Conservation (phyloP, 352 stramenopile genomes). For the Peronospora destructor region DNA sequence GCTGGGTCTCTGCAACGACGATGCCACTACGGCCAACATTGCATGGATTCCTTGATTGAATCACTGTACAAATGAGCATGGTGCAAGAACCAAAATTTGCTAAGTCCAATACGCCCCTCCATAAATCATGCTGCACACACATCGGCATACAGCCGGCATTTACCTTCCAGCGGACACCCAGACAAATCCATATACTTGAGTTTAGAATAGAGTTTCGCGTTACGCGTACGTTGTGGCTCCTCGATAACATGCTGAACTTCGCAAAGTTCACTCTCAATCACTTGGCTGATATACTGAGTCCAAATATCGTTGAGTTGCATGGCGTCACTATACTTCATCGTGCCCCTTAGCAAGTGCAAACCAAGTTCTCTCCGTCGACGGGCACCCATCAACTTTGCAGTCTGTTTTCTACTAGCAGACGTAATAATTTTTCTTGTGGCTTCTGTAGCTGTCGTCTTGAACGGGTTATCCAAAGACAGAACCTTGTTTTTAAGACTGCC, state of each 20-base stretch:
- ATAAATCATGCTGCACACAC: background rate
- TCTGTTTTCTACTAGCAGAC: constrained; percentile 34
- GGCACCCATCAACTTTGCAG: constrained; percentile 52
- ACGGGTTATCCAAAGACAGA: constrained; percentile 67
- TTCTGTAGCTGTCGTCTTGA: constrained; percentile 34
- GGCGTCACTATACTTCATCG: constrained; percentile 50
- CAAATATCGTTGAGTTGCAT: constrained; percentile 62
- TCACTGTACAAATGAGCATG: constrained; percentile 28
- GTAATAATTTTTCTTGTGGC: constrained; percentile 27
- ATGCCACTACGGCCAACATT: constrained; percentile 47
- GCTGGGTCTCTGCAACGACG: constrained; percentile 55
- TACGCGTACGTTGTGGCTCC: constrained; percentile 15
- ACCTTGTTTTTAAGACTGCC: constrained; percentile 77
- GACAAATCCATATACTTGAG: constrained; percentile 61
- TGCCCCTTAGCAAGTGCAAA: constrained; percentile 43
- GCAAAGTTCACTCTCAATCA: constrained; percentile 40
- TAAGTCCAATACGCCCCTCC: background rate
- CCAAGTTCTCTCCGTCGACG: constrained; percentile 48
- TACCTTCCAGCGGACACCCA: constrained; percentile 62
- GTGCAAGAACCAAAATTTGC: background rate
- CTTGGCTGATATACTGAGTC: constrained; percentile 49
- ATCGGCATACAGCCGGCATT: background rate
- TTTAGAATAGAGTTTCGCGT: constrained; percentile 39
- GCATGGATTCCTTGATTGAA: constrained; percentile 51
- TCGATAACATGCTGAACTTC: constrained; percentile 16